A percentile compares a stretch with the other conserved stretches of the same genome.
These are phyloP conservation scores for Camillea tinctor DNA, from an alignment of 2,329 filamentous ascomycete species.

Conservation along the genomic window DNA sequence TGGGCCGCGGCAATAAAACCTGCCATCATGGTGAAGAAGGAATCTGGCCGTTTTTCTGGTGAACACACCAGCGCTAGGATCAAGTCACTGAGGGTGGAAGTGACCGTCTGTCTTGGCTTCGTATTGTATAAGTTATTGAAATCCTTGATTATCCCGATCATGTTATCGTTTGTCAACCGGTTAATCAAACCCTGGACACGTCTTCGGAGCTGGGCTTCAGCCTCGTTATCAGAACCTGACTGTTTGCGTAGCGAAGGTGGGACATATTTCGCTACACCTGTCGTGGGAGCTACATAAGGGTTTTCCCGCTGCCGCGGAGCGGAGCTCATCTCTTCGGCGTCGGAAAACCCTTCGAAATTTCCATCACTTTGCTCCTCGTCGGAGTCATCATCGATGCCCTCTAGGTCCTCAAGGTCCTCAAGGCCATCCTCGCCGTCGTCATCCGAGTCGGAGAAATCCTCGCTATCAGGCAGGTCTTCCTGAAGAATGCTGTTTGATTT, in stretches of 20 bases:
- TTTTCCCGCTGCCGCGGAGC: constrained; percentile 68
- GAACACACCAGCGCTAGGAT: constrained; percentile 79
- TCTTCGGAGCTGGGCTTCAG: constrained; percentile 66
- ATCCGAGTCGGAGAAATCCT: constrained; percentile 2
- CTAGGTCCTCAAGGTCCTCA: constrained; percentile 29
- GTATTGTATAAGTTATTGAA: constrained; percentile 81
- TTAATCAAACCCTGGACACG: constrained; percentile 90
- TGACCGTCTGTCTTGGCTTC: constrained; percentile 85
- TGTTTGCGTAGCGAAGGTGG: constrained; percentile 77
- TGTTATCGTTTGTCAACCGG: constrained; percentile 85
- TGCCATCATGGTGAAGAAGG: constrained; percentile 85
- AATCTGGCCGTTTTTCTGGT: constrained; percentile 75
- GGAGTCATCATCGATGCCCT: background rate
- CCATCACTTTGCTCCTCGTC: constrained; percentile 31
- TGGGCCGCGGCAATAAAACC: constrained; percentile 88
- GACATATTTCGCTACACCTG: constrained; percentile 70
- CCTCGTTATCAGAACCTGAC: constrained; percentile 63
- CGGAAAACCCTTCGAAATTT: constrained; percentile 40
- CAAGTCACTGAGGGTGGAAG: constrained; percentile 73
- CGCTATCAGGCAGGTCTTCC: constrained; percentile 17
- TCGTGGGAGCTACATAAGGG: constrained; percentile 76
- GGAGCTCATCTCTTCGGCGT: constrained; percentile 33
- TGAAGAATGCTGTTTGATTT: constrained; percentile 25
- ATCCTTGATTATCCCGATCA: constrained; percentile 79
- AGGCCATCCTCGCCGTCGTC: constrained; percentile 28